These are phyloP conservation scores for Pholiota molesta DNA, from an alignment of 768 basidiomycete genomes.

Conservation along the genomic window DNA sequence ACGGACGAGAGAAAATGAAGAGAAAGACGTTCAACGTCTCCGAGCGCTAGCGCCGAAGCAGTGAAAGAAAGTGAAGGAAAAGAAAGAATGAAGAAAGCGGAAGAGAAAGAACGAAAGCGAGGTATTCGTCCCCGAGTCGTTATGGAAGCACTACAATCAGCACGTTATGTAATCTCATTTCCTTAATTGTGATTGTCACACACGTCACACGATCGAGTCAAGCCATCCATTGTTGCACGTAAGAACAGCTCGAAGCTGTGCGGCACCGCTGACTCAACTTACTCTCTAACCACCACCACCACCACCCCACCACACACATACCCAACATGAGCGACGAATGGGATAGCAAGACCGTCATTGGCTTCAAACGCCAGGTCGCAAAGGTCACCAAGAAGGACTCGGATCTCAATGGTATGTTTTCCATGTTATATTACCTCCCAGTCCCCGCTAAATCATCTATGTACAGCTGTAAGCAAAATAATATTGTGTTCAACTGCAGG, in stretches of 20 bases:
- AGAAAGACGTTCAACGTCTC: conserved; percentile 73
- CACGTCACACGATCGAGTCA: conserved; percentile 7
- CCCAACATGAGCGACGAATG: conserved; percentile 62
- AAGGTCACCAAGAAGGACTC: conserved; percentile 65
- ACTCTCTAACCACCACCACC: conserved; percentile 20
- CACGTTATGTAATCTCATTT: not conserved
- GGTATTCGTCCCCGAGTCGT: conserved; percentile 17
- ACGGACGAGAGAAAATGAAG: conserved; percentile 36
- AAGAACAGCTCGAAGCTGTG: conserved; percentile 2
- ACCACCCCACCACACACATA: conserved; percentile 9
- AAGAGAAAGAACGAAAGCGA: conserved; percentile 9
- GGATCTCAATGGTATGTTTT: conserved; percentile 53
- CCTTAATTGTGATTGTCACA: not conserved
- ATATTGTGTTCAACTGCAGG: not conserved
- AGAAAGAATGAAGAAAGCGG: conserved; percentile 20
- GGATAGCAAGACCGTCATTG: conserved; percentile 77
- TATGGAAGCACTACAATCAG: conserved; percentile 14
- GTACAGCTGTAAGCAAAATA: conserved; percentile 54
- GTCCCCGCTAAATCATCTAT: conserved; percentile 4
- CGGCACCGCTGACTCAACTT: conserved; percentile 14
- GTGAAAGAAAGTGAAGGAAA: conserved; percentile 29
- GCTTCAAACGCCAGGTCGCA: conserved; percentile 61
- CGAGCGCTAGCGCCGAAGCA: conserved; percentile 48
- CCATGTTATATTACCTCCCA: not conserved
- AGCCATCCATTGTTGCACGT: conserved; percentile 1